Evolutionary conservation across 306 rosid species (phyloP).

Genomic region (Carpinus viminea): DNA sequence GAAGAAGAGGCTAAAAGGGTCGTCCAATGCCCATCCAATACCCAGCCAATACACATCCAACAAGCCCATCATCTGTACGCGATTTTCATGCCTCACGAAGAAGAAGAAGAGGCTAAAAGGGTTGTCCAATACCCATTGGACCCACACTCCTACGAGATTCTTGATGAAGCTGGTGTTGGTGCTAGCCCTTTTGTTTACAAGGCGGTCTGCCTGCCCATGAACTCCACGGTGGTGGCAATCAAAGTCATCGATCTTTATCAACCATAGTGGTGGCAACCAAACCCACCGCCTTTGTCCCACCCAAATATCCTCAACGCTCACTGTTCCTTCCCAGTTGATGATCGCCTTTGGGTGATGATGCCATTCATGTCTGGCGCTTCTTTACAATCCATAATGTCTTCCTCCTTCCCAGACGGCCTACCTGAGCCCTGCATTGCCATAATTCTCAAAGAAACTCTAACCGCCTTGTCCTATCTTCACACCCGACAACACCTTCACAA

Average conservation of each 20-base stretch:
- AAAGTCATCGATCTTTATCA: conserved; percentile 63
- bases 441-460: conserved; percentile 48
- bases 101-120: conserved; percentile 20
- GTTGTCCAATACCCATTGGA: conserved; percentile 53
- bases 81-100: conserved; percentile 9
- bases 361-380: conserved; percentile 71
- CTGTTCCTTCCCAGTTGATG: conserved; percentile 56
- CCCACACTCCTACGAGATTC: conserved; percentile 34
- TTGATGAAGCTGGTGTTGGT: conserved; percentile 54
- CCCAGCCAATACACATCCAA: too few relatives aligned
- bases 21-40: too few relatives aligned
- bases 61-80: conserved; percentile 6
- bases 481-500: conserved; percentile 63
- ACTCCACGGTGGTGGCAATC: conserved; percentile 56
- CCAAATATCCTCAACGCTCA: conserved; percentile 61
- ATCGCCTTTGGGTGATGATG: conserved; percentile 73
- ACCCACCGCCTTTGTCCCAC: conserved; percentile 15
- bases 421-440: conserved; percentile 52
- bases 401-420: conserved; percentile 48
- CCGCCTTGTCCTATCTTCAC: conserved; percentile 66
- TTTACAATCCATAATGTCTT: conserved; percentile 52
- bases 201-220: conserved; percentile 53
- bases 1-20: too few relatives aligned
- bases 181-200: conserved; percentile 59
- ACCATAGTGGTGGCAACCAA: too few relatives aligned